phyloP scores from a whole-genome alignment of 257 asterid genomes.

The Catharanthus roseus region DNA sequence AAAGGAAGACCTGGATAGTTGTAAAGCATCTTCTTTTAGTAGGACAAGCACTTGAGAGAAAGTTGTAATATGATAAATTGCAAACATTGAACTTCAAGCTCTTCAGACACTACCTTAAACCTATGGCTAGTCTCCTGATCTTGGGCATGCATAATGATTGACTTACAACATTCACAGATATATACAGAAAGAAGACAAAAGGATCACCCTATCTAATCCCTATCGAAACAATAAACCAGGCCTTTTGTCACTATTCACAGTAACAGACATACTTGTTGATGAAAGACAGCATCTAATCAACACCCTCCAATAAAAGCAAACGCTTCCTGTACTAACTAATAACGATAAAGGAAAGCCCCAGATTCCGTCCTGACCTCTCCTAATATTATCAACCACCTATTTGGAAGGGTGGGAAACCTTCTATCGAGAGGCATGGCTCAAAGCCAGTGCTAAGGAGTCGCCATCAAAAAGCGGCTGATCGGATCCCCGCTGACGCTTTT shows the following conservation, averaged over 20 bases:
- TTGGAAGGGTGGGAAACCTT: too few relatives aligned
- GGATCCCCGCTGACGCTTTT: too few relatives aligned
- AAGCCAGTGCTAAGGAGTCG: too few relatives aligned
- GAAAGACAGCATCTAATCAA: background rate
- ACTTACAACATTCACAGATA: too few relatives aligned
- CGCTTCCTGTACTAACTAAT: background rate
- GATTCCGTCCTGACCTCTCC: background rate
- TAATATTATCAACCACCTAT: background rate
- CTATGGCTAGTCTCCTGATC: background rate
- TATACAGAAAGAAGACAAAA: too few relatives aligned
- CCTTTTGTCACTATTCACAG: background rate
- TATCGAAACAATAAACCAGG: background rate
- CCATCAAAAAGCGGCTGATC: too few relatives aligned
- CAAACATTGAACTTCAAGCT: background rate
- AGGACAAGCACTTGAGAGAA: background rate
- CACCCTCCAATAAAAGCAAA: background rate
- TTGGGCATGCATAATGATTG: background rate
- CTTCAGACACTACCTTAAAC: background rate
- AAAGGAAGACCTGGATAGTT: background rate
- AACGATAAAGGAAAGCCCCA: background rate
- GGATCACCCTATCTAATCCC: background rate
- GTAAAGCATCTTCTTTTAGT: background rate
- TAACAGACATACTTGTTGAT: too few relatives aligned
- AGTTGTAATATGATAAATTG: background rate
- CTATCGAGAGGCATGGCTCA: too few relatives aligned